Evolutionary conservation across 2,329 filamentous ascomycete genomes (phyloP).

Genomic region (Penicillium sp.): DNA sequence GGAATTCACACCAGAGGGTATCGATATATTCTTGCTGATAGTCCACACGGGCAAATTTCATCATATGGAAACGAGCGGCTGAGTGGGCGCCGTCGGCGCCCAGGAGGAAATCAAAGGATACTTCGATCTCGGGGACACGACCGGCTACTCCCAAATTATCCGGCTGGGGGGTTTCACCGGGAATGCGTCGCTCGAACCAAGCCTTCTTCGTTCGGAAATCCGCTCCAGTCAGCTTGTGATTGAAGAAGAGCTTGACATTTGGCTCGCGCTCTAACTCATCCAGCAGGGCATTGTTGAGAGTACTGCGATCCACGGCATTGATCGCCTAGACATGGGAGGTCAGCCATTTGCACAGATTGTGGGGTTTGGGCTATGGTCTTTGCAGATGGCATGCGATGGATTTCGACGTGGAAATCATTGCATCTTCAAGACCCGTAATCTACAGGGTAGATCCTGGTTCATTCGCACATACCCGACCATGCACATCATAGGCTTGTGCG

Average conservation of each 20-base stretch:
- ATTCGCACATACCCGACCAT: slow-evolving; percentile 62
- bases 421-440: no score
- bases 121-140: slow-evolving; percentile 66
- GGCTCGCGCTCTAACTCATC: slow-evolving; percentile 75
- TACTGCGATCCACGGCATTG: slow-evolving; percentile 76
- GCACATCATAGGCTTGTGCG: slow-evolving; percentile 83
- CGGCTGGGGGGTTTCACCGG: slow-evolving; percentile 25
- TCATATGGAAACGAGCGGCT: slow-evolving; percentile 81
- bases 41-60: slow-evolving; percentile 88
- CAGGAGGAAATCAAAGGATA: slow-evolving; percentile 86
- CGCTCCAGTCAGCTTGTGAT: slow-evolving; percentile 85
- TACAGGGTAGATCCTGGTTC: neutral
- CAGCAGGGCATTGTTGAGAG: slow-evolving; percentile 75
- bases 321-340: slow-evolving; percentile 54
- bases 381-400: neutral
- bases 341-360: neutral
- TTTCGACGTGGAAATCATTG: no score
- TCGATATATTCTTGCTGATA: slow-evolving; percentile 95
- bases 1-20: slow-evolving; percentile 95
- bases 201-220: slow-evolving; percentile 74
- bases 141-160: slow-evolving; percentile 30
- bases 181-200: slow-evolving; percentile 67
- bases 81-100: slow-evolving; percentile 95
- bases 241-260: slow-evolving; percentile 89
- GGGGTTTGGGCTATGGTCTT: neutral